Evolutionary conservation across 768 basidiomycete species (phyloP).

Genomic region (Rhizopogon roseolus): DNA sequence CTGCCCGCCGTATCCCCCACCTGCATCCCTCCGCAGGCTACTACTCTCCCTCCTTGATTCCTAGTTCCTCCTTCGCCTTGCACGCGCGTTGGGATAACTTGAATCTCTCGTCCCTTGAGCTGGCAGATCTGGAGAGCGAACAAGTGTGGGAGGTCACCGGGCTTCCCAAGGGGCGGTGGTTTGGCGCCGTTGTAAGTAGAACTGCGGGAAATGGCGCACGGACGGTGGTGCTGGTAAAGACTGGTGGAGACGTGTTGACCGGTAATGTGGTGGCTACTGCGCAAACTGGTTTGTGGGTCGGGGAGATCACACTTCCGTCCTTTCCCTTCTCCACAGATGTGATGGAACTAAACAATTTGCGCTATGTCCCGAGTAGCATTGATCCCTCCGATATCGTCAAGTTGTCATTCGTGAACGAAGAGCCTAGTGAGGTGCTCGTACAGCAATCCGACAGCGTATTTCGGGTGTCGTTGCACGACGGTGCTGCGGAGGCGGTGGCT

Average conservation of each 20-base stretch:
- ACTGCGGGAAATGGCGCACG: constrained; percentile 36
- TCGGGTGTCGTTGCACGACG: constrained; percentile 43
- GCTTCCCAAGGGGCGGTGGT: constrained; percentile 62
- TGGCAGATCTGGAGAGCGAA: constrained; percentile 47
- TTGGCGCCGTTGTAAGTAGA: constrained; percentile 51
- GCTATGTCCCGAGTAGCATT: constrained; percentile 49
- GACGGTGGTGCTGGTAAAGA: constrained; percentile 61
- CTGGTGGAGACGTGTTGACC: constrained; percentile 52
- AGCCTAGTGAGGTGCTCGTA: constrained; percentile 49
- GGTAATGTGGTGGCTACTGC: constrained; percentile 65
- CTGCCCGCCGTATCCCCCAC: constrained; percentile 41
- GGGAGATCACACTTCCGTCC: constrained; percentile 49
- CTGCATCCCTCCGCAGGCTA: constrained; percentile 45
- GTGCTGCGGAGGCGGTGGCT: constrained; percentile 43
- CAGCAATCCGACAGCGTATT: constrained; percentile 50
- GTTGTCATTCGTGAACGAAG: constrained; percentile 50
- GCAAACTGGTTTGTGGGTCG: constrained; percentile 59
- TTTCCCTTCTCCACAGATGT: constrained; percentile 13
- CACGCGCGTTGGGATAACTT: constrained; percentile 69
- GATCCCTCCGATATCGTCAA: constrained; percentile 35
- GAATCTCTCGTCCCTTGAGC: constrained; percentile 58
- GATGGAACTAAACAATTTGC: constrained; percentile 43
- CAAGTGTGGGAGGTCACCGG: constrained; percentile 46
- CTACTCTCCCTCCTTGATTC: constrained; percentile 59
- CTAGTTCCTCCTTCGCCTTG: constrained; percentile 40